These are phyloP conservation scores for Steccherinum ochraceum DNA, from an alignment of 768 basidiomycete species.

Conservation along the genomic window DNA sequence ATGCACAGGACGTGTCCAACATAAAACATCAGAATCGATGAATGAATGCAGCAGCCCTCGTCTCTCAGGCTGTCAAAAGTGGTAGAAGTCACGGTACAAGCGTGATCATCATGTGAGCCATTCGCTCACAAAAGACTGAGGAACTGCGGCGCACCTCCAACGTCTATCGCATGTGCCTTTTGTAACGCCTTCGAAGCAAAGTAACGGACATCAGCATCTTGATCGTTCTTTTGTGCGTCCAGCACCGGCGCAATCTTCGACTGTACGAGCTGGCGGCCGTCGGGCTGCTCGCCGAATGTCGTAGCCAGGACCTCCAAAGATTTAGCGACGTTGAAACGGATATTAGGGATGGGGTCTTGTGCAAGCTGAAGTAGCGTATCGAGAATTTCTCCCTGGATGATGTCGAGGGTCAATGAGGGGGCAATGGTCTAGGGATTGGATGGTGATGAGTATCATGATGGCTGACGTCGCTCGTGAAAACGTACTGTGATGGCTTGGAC, in stretches of 20 bases:
- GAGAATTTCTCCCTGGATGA: constrained; percentile 79
- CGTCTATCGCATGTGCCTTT: constrained; percentile 35
- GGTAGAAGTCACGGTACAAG: neutral
- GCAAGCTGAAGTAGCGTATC: constrained; percentile 78
- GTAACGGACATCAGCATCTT: constrained; percentile 94
- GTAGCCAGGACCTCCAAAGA: constrained; percentile 83
- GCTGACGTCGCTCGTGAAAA: constrained; percentile 8
- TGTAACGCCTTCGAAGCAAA: constrained; percentile 82
- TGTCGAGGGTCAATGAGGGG: constrained; percentile 79
- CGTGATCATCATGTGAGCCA: neutral
- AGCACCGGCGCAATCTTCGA: constrained; percentile 75
- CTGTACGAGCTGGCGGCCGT: constrained; percentile 71
- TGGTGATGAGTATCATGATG: constrained; percentile 1
- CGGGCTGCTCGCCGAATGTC: constrained; percentile 53
- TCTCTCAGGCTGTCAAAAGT: neutral
- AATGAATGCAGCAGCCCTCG: neutral
- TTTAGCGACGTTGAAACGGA: constrained; percentile 98
- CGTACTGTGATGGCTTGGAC: constrained; percentile 95
- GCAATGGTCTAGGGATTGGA: constrained; percentile 77
- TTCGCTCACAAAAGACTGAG: neutral
- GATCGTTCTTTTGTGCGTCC: constrained; percentile 81
- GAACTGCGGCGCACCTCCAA: constrained; percentile 22
- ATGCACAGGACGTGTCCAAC: neutral
- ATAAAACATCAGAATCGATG: neutral
- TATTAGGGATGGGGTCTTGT: constrained; percentile 93